phyloP scores from a whole-genome alignment of 106 monocot species.

The Acorus gramineus region DNA sequence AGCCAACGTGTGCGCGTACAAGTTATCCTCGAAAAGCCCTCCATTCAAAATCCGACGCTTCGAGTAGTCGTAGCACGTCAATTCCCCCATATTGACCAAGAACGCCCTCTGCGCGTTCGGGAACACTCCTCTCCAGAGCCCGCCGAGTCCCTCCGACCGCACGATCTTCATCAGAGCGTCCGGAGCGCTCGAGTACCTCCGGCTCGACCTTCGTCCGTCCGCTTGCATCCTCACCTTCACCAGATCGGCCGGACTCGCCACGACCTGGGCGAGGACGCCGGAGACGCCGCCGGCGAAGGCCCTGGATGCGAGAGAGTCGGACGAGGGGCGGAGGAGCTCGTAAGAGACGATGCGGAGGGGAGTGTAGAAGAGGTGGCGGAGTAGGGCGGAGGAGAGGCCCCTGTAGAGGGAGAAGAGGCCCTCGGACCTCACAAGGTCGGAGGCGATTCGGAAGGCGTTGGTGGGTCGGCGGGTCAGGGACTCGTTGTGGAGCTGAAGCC shows the following conservation, averaged over 20 bases:
- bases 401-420: constrained; percentile 42
- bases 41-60: constrained; percentile 55
- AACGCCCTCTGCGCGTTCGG: constrained; percentile 88
- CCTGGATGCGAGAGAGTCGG: constrained; percentile 31
- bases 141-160: constrained; percentile 41
- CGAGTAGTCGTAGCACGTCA: constrained; percentile 85
- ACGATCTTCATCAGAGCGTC: constrained; percentile 71
- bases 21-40: constrained; percentile 47
- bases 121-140: constrained; percentile 70
- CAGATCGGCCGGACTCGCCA: constrained; percentile 83
- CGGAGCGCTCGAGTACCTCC: constrained; percentile 40
- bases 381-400: constrained; percentile 64
- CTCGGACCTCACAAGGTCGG: constrained; percentile 25
- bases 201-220: constrained; percentile 32
- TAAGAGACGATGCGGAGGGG: constrained; percentile 75
- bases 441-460: constrained; percentile 14
- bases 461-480: neutral
- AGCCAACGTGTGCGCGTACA: constrained; percentile 63
- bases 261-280: constrained; percentile 65
- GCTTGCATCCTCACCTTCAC: constrained; percentile 96
- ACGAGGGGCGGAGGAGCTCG: constrained; percentile 41
- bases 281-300: constrained; percentile 65
- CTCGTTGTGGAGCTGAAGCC: constrained; percentile 51
- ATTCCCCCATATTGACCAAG: constrained; percentile 90
- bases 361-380: constrained; percentile 83